phyloP scores from a whole-genome alignment of 83 land plant genomes.

The Diphasiastrum complanatum region DNA sequence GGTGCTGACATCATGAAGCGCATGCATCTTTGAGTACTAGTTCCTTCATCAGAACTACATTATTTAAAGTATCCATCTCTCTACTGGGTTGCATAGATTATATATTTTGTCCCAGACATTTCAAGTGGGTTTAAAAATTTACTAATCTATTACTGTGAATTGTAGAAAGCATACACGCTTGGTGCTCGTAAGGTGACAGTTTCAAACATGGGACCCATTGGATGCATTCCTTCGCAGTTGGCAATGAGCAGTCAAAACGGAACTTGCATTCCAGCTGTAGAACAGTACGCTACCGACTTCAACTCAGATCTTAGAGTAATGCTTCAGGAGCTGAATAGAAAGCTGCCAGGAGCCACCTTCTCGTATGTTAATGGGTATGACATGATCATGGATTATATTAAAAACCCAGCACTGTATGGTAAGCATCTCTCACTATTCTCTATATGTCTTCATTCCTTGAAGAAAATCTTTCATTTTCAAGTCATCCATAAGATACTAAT shows the following conservation, averaged over 20 bases:
- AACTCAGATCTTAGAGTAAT: constrained; percentile 22
- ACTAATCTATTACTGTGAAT: constrained; percentile 1
- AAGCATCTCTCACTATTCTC: not conserved
- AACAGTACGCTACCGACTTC: constrained; percentile 29
- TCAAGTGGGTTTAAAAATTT: not conserved
- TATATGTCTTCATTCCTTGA: not conserved
- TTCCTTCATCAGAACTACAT: too few species aligned
- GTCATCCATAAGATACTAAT: not conserved
- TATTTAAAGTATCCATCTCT: not conserved
- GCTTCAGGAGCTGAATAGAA: constrained; percentile 19
- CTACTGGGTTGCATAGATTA: not conserved
- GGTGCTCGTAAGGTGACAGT: constrained; percentile 41
- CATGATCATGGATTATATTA: constrained; percentile 20
- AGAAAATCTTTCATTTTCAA: not conserved
- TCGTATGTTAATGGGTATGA: constrained; percentile 30
- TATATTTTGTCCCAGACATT: not conserved
- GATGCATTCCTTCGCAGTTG: constrained; percentile 42
- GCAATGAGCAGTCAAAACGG: constrained; percentile 27
- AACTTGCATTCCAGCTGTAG: constrained; percentile 20
- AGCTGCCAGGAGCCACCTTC: constrained; percentile 31
- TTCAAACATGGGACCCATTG: constrained; percentile 31
- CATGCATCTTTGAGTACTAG: constrained; percentile 10
- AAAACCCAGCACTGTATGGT: constrained; percentile 29
- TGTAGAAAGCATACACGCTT: constrained; percentile 24
- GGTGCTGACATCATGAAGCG: not conserved